phyloP scores from a whole-genome alignment of 2,329 filamentous ascomycete genomes.

The Cryphonectria japonica region DNA sequence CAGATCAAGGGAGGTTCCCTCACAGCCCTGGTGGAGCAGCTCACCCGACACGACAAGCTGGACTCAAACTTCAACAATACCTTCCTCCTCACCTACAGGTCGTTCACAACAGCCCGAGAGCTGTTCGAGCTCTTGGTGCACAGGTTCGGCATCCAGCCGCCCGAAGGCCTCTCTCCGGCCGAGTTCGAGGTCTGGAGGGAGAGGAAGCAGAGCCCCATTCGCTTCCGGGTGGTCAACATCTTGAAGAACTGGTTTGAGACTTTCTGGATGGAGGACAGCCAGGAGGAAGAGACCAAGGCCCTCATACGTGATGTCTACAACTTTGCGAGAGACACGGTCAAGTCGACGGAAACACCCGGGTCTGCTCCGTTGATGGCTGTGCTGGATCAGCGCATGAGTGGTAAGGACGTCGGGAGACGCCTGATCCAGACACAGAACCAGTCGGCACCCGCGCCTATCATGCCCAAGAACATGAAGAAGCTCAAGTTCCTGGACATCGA shows the following conservation, averaged over 20 bases:
- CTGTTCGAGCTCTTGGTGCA: constrained; percentile 91
- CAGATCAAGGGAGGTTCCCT: constrained; percentile 88
- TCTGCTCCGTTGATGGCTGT: constrained; percentile 82
- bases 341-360: constrained; percentile 90
- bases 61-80: constrained; percentile 97
- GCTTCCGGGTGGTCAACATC: constrained; percentile 96
- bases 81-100: constrained; percentile 94
- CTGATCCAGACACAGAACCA: constrained; percentile 85
- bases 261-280: constrained; percentile 97
- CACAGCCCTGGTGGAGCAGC: constrained; percentile 86
- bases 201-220: constrained; percentile 92
- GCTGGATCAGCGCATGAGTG: constrained; percentile 84
- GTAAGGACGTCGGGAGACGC: constrained; percentile 85
- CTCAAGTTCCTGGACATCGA: constrained; percentile 98
- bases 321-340: constrained; percentile 90
- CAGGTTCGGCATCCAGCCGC: constrained; percentile 90
- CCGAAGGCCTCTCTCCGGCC: constrained; percentile 72
- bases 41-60: constrained; percentile 93
- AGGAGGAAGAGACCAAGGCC: constrained; percentile 74
- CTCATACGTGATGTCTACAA: constrained; percentile 86
- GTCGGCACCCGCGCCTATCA: constrained; percentile 82
- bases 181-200: constrained; percentile 91
- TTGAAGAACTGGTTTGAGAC: constrained; percentile 98
- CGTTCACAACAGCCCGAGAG: constrained; percentile 88
- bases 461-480: constrained; percentile 99